Percentiles rank a stretch among this genome's conserved stretches.
These are phyloP conservation scores for Ilyonectria robusta DNA, from an alignment of 2,329 filamentous ascomycete genomes.

Conservation along the genomic window DNA sequence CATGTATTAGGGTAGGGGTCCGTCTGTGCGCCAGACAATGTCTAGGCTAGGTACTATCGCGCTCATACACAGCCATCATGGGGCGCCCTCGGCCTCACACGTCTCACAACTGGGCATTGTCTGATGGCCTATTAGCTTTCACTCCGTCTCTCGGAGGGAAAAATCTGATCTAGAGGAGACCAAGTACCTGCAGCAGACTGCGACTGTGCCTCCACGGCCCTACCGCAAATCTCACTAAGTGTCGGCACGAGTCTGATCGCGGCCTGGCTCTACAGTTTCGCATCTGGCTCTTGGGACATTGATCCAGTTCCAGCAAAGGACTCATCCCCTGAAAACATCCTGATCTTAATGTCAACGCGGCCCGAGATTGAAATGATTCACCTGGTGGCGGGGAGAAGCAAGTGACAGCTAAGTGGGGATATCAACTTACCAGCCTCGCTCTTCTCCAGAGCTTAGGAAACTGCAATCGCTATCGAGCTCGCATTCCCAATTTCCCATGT, in stretches of 20 bases:
- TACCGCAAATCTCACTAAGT: slow-evolving; percentile 14
- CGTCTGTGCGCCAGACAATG: slow-evolving; percentile 32
- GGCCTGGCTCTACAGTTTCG: slow-evolving; percentile 50
- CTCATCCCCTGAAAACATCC: slow-evolving; percentile 70
- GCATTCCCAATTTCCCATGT: slow-evolving; percentile 83
- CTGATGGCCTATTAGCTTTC: slow-evolving; percentile 12
- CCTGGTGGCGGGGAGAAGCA: slow-evolving; percentile 27
- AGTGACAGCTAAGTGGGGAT: slow-evolving; percentile 20
- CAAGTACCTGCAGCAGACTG: slow-evolving; percentile 18
- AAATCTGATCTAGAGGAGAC: background rate
- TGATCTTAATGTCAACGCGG: slow-evolving; percentile 43
- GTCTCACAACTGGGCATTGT: background rate
- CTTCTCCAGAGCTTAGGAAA: slow-evolving; percentile 84
- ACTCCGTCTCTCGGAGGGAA: background rate
- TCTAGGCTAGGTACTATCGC: slow-evolving; percentile 33
- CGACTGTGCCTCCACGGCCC: slow-evolving; percentile 10
- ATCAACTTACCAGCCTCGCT: slow-evolving; percentile 84
- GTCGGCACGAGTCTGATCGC: slow-evolving; percentile 18
- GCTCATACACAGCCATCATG: slow-evolving; percentile 25
- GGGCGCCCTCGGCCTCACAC: slow-evolving; percentile 17
- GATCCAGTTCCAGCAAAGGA: slow-evolving; percentile 62
- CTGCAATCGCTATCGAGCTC: slow-evolving; percentile 86
- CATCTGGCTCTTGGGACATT: slow-evolving; percentile 49
- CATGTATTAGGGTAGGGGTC: slow-evolving; percentile 21
- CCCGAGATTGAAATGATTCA: slow-evolving; percentile 26